phyloP scores from a whole-genome alignment of 1,139 yeast genomes.

The Hyphopichia wangnamkhiaoensis region DNA sequence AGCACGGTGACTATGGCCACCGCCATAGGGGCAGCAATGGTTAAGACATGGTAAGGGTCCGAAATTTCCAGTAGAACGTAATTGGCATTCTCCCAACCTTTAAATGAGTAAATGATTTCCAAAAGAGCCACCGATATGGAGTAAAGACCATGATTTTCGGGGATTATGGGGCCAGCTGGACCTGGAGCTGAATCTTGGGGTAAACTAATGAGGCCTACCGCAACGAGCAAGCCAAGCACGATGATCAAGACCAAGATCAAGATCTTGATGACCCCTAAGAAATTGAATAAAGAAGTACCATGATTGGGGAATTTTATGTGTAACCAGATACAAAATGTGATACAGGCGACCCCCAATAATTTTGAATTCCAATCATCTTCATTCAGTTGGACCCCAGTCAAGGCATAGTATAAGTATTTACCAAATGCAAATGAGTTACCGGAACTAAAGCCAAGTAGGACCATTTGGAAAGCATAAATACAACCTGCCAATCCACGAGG shows the following conservation, averaged over 20 bases:
- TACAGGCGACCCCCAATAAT: constrained; percentile 46
- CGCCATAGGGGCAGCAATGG: constrained; percentile 72
- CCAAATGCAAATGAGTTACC: constrained; percentile 56
- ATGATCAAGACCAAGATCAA: constrained; percentile 42
- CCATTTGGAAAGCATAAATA: constrained; percentile 49
- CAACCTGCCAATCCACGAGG: constrained; percentile 44
- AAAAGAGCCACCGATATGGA: constrained; percentile 43
- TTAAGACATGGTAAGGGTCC: constrained; percentile 67
- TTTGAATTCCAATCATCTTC: constrained; percentile 31
- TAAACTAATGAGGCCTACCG: constrained; percentile 26
- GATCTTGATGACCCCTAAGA: constrained; percentile 45
- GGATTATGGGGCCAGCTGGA: constrained; percentile 24
- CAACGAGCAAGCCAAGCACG: constrained; percentile 33
- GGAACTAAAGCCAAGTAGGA: constrained; percentile 49
- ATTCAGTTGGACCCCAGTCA: constrained; percentile 22
- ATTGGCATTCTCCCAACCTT: constrained; percentile 50
- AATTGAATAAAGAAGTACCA: constrained; percentile 45
- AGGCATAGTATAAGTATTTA: constrained; percentile 44
- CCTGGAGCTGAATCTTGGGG: neutral
- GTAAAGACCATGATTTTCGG: constrained; percentile 23
- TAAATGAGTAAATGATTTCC: constrained; percentile 42
- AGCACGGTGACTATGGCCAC: constrained; percentile 58
- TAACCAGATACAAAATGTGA: constrained; percentile 40
- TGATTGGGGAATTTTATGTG: constrained; percentile 41
- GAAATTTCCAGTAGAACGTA: constrained; percentile 43